Evolutionary conservation across 352 stramenopile genomes (phyloP).

Genomic region (Phytophthora lateralis): DNA sequence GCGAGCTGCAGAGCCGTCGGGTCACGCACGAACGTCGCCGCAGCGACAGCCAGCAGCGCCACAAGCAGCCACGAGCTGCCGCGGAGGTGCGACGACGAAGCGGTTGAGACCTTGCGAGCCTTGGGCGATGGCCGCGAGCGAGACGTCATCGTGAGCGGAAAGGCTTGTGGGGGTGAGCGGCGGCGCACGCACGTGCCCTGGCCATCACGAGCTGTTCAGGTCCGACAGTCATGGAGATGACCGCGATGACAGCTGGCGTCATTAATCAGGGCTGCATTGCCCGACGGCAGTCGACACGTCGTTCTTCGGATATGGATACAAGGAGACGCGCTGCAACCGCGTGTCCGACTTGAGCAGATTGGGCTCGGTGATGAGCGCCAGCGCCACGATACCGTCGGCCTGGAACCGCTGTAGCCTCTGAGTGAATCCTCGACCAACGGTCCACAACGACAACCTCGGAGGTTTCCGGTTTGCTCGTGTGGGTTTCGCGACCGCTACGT

Average conservation of each 20-base stretch:
- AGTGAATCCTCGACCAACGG: neutral
- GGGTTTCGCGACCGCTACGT: too few species aligned
- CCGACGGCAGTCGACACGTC: too few species aligned
- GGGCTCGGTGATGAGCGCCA: conserved; percentile 65
- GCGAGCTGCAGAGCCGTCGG: conserved; percentile 20
- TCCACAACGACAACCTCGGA: too few species aligned
- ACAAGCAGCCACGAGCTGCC: conserved; percentile 21
- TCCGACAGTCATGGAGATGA: conserved; percentile 7
- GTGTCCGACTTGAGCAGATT: conserved; percentile 40
- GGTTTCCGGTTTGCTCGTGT: too few species aligned
- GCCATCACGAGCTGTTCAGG: conserved; percentile 1
- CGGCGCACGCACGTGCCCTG: neutral
- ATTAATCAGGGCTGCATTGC: neutral
- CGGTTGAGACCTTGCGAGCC: neutral
- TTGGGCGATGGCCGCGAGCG: neutral
- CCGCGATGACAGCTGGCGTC: conserved; percentile 11
- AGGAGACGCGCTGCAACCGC: conserved; percentile 51
- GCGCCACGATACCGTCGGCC: conserved; percentile 10
- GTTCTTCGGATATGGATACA: conserved; percentile 48
- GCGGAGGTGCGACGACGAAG: conserved; percentile 4
- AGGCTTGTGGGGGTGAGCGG: neutral
- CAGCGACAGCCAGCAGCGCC: conserved; percentile 26
- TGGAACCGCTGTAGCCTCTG: conserved; percentile 1
- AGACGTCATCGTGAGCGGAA: neutral
- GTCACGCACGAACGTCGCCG: conserved; percentile 22